Evolutionary conservation across 257 asterid species (phyloP).

Genomic region (Solanum arcanum): DNA sequence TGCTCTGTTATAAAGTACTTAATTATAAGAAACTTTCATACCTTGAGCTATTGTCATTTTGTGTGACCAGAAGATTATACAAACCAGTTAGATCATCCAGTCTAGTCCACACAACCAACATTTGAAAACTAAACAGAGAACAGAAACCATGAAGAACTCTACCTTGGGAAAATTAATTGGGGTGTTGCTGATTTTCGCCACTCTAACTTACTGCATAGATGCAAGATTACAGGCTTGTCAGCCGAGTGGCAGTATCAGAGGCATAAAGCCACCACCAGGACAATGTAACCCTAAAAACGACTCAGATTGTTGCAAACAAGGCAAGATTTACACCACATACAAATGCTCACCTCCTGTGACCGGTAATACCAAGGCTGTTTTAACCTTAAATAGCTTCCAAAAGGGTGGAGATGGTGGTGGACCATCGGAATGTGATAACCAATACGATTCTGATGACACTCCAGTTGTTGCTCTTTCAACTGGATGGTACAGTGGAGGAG

Average conservation of each 20-base stretch:
- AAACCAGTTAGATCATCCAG: too few species aligned
- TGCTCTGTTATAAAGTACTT: not conserved
- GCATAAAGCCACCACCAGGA: constrained; percentile 31
- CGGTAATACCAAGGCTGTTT: constrained; percentile 15
- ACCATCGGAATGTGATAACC: constrained; percentile 26
- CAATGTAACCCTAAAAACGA: constrained; percentile 28
- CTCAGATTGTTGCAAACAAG: constrained; percentile 23
- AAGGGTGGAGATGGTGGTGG: constrained; percentile 37
- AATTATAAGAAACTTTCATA: too few species aligned
- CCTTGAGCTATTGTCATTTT: too few species aligned
- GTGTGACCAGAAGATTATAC: too few species aligned
- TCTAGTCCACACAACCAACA: too few species aligned
- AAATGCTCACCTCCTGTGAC: constrained; percentile 21
- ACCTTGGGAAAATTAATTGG: not conserved
- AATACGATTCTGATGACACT: constrained; percentile 23
- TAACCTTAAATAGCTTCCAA: constrained; percentile 32
- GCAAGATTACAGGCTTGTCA: constrained; percentile 10
- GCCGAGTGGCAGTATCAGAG: constrained; percentile 25
- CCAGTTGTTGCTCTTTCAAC: constrained; percentile 33
- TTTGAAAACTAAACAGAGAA: not conserved
- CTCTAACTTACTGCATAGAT: not conserved
- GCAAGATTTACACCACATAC: constrained; percentile 23
- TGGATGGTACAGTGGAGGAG: constrained; percentile 29
- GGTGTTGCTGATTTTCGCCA: constrained; percentile 3
- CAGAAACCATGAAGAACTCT: not conserved